Evolutionary conservation across 805 yeast species (phyloP), one percentile per base, ranked within the genome.

Genomic region (Suhomyces prunicola): DNA sequence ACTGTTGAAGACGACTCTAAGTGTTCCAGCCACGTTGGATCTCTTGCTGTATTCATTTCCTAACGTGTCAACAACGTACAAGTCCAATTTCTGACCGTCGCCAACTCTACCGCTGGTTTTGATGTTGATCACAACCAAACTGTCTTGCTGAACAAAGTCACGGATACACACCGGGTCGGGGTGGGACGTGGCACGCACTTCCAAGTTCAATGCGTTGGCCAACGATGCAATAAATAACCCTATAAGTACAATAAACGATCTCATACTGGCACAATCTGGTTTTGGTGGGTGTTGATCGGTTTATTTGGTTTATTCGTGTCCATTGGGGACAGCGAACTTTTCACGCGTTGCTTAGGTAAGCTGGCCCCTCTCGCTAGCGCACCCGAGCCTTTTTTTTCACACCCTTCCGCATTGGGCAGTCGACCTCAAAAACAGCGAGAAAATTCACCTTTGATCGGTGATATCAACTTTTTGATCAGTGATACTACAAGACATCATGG

Each of bases 121-220:
- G 62, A 90, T 81, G 59, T 86, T 87, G 53, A 92, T 88, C 46
- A 93, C 97, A 26, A 93, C 98, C 59, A 92, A 72, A 67, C 90
- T 93, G 53, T 90, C 92, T 60, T 84, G 88, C 47, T 81, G 75
- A 51, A 89, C 96, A 66, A 93, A 93, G 69, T 94, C 97, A 69
- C 99, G 88, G 59, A 94, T 81, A 77, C 99, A 94, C 54, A 86
- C 82, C 36, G 93, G 92, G 31, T 73, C 67, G 57, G 81, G 71
- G 62, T 70, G 68, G 3, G 71, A 62, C 6, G 62, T 66, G 17
- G 86, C 84, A 50, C 78, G 79, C 17, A 84, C 69, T 47, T 83
- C 87, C 60, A 83, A 72, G 62, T 77, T 82, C 57, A 84, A 70
- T 12, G 79, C 80, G 23, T 59, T 55, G 22, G 63, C 72, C n/a